Base-by-base conservation (phyloP, 2,329 filamentous ascomycete species). In the Chaetothyriales sp. region DNA sequence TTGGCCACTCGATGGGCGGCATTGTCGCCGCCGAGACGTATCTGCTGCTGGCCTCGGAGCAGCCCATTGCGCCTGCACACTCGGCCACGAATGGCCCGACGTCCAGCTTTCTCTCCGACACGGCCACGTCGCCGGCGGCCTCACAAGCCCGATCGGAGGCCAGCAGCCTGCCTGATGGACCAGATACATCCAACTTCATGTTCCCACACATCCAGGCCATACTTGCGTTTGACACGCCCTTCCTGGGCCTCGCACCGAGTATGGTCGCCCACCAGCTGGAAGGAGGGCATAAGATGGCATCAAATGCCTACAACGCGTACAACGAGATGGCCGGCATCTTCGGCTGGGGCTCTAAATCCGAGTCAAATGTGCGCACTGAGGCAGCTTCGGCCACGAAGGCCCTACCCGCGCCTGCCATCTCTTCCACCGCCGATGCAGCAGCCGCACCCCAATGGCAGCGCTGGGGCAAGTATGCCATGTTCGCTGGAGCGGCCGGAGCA, bases 181-280 rank as follows among this genome's bases (percentile, higher is more conserved):
- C 43, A 18, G 51, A 51, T n/a, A 47, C 56, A 19, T 57, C 58
- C 13, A 60, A 51, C 29, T 80, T 94, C 65, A 90, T 95, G 84
- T 97, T 97, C 66, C 90, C 90, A 1, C 90, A 89, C 67, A 81
- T 97, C 58, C 85, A 90, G 68, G 90, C 86, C 59, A 80, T 97
- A 22, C 77, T 97, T 47, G 87, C 89, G 48, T 95, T 95, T 65
- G 90, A 97, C 69, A 98, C 92, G 0, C 92, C 92, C 1, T 98
- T 86, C 50, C 65, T 77, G 43, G 75, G 75, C 5, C 73, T 75
- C 54, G 70, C 74, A 2, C 72, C 71, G 1, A 69, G 70, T 1
- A 73, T 76, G 40, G 66, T 74, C 15, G 74, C 74, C 6, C 71
- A 76, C 56, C 70, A 71, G 0, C 89, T 90, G 5, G 89, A 97